Base-by-base conservation (phyloP, 2,329 filamentous ascomycete genomes). In the Tolypocladium ovalisporum region DNA sequence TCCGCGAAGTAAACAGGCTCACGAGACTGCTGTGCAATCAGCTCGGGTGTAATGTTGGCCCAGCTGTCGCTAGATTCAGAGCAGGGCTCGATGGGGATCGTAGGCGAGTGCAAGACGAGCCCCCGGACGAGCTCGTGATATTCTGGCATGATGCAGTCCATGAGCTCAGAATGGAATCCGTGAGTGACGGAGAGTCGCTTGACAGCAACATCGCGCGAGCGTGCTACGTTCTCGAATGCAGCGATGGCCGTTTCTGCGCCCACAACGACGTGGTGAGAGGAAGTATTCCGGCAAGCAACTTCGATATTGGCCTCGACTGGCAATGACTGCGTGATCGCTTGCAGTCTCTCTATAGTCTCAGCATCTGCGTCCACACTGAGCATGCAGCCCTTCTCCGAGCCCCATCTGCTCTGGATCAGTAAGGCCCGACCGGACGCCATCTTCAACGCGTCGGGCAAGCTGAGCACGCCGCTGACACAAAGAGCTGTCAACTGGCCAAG, bases 401-500 rank as follows among this genome's bases (percentile, higher is more conserved):
- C 69, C 71, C 73, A 76, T 15, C 54, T 36, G 1, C 63, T 58
- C 22, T 62, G 42, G 7, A 76, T 67, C 4, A 75, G 36, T 1
- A 47, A 49, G 1, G 73, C 73, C 13, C 74, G 63, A 1, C 55
- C 62, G 2, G 62, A 61, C 9, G 73, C 60, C 4, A 72, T 29
- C 17, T 59, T 67, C 10, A 76, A 22, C 1, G 61, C 63, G 44
- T 75, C 71, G 3, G 57, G 9, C 0, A 75, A 59, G 1, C 59
- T 59, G 2, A 75, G 58, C 0, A 59, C 60, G 0, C 71, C 71
- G 6, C 70, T 65, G 1, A 75, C 62, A 19, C 62, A 65, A 2
- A 74, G 58, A 0, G 71, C 73, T 0, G 71, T 71, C 1, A 75
- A 56, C 57, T 76, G 63, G 6, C 73, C 73, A 49, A 76, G 71